Evolutionary conservation across 306 rosid genomes (phyloP).

Genomic region (Trifolium subterraneum): DNA sequence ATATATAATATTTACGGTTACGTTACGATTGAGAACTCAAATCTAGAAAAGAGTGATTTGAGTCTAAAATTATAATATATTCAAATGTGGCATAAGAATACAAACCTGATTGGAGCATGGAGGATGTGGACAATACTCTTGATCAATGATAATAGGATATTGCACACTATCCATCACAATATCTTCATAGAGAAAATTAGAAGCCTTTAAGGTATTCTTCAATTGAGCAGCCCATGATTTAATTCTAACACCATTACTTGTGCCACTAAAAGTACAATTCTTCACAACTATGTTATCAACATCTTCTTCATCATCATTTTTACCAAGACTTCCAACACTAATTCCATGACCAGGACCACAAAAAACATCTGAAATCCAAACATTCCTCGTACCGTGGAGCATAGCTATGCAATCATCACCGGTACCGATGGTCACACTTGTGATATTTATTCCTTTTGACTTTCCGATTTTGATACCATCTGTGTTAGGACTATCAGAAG

Average conservation of each 20-base stretch:
- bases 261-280: constrained; percentile 51
- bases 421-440: constrained; percentile 39
- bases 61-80: neutral
- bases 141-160: constrained; percentile 63
- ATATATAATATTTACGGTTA: neutral
- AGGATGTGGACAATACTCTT: constrained; percentile 54
- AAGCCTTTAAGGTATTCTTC: constrained; percentile 30
- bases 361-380: constrained; percentile 39
- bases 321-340: constrained; percentile 73
- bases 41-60: neutral
- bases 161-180: constrained; percentile 52
- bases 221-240: constrained; percentile 63
- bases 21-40: neutral
- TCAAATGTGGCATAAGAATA: neutral
- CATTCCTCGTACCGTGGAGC: constrained; percentile 45
- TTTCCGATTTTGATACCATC: constrained; percentile 70
- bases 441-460: constrained; percentile 45
- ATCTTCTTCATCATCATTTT: constrained; percentile 38
- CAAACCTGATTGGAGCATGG: constrained; percentile 44
- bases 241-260: constrained; percentile 63
- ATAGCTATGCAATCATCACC: constrained; percentile 74
- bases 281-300: constrained; percentile 49
- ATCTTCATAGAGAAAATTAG: constrained; percentile 52
- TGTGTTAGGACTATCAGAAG: constrained; percentile 62
- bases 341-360: constrained; percentile 87